Conservation (phyloP, 116 monocot genomes). For the Iris pallida region DNA sequence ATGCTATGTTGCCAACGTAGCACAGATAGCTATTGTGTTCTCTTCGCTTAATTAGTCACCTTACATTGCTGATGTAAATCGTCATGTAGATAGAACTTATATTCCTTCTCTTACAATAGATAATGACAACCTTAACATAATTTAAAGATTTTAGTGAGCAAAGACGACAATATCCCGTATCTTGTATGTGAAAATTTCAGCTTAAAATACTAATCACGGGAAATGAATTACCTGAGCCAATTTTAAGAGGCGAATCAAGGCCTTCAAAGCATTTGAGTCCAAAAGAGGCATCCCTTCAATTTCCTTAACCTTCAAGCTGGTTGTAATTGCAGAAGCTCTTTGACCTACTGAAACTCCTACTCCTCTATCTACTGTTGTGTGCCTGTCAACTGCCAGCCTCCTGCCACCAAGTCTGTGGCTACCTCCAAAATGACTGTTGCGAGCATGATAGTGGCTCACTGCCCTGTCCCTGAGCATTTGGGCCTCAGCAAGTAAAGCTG, state of each 20-base stretch:
- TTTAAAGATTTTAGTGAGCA: too few species aligned
- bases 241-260: slow-evolving; percentile 53
- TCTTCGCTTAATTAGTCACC: too few species aligned
- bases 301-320: slow-evolving; percentile 37
- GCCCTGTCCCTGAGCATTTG: slow-evolving; percentile 50
- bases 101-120: too few species aligned
- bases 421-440: slow-evolving; percentile 52
- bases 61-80: too few species aligned
- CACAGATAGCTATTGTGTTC: too few species aligned
- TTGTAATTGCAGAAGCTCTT: slow-evolving; percentile 33
- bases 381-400: slow-evolving; percentile 51
- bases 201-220: too few species aligned
- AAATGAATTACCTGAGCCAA: slow-evolving; percentile 45
- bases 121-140: too few species aligned
- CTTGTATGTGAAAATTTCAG: too few species aligned
- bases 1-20: too few species aligned
- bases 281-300: slow-evolving; percentile 53
- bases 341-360: slow-evolving; percentile 45
- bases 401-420: slow-evolving; percentile 54
- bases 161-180: too few species aligned
- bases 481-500: slow-evolving; percentile 60
- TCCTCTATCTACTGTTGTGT: slow-evolving; percentile 57
- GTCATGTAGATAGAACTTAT: too few species aligned
- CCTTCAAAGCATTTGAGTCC: slow-evolving; percentile 44
- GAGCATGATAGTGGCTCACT: slow-evolving; percentile 44